Percentiles rank a stretch among this genome's conserved stretches.
Evolutionary conservation across 2,329 filamentous ascomycete species (phyloP).

Genomic region (Colletotrichum sidae): DNA sequence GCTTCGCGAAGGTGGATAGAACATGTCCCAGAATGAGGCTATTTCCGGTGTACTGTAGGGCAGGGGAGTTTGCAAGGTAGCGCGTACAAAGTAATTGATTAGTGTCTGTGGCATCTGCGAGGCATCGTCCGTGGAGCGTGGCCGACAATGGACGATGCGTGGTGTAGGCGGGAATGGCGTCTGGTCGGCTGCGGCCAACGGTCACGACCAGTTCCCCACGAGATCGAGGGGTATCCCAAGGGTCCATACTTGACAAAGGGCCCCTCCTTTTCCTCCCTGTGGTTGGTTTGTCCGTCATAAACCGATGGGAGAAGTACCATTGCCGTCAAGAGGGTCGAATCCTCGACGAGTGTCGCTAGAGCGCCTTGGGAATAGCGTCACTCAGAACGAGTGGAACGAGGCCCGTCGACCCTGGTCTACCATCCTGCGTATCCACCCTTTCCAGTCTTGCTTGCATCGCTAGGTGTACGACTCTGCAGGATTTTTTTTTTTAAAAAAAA

Average conservation of each 20-base stretch:
- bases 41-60: conserved; percentile 11
- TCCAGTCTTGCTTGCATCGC: conserved; percentile 33
- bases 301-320: conserved; percentile 26
- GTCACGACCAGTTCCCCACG: conserved; percentile 34
- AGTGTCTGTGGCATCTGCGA: too few species aligned
- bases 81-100: too few species aligned
- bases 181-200: conserved; percentile 33
- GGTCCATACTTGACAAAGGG: conserved; percentile 19
- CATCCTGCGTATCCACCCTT: conserved; percentile 24
- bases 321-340: background rate
- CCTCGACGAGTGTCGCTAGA: conserved; percentile 8
- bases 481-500: conserved; percentile 24
- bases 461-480: conserved; percentile 31
- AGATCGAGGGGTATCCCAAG: conserved; percentile 37
- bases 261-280: conserved; percentile 26
- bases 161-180: conserved; percentile 31
- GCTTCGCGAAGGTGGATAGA: conserved; percentile 24
- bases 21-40: conserved; percentile 26
- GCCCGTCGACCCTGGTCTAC: conserved; percentile 27
- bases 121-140: background rate
- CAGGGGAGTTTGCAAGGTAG: too few species aligned
- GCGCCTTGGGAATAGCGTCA: conserved; percentile 18
- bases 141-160: conserved; percentile 3
- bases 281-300: conserved; percentile 28
- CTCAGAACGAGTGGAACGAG: conserved; percentile 17